Evolutionary conservation across 306 rosid genomes (phyloP).

Genomic region (Quercus mongolica): DNA sequence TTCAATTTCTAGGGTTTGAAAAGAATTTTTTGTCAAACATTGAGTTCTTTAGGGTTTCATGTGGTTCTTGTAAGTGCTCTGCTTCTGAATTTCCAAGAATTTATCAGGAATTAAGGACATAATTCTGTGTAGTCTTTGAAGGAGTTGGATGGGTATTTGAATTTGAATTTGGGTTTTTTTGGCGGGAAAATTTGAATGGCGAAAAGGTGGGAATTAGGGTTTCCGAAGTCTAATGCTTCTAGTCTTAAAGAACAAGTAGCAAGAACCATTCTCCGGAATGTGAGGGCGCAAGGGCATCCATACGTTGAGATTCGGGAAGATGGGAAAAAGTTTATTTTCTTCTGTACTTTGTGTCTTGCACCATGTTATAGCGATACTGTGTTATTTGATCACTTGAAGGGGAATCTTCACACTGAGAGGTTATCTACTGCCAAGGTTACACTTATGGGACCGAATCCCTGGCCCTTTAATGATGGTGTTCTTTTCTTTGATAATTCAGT

Average conservation of each 20-base stretch:
- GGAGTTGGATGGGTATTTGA: not conserved
- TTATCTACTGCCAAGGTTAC: constrained; percentile 67
- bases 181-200: constrained; percentile 51
- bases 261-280: constrained; percentile 60
- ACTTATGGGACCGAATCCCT: constrained; percentile 68
- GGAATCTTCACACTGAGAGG: constrained; percentile 67
- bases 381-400: constrained; percentile 79
- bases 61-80: constrained; percentile 20
- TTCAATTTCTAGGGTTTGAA: constrained; percentile 20
- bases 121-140: not conserved
- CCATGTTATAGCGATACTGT: constrained; percentile 70
- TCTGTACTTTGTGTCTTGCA: constrained; percentile 76
- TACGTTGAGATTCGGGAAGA: constrained; percentile 79
- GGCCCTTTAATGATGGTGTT: constrained; percentile 92
- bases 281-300: constrained; percentile 81
- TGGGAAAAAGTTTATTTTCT: constrained; percentile 70
- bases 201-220: constrained; percentile 53
- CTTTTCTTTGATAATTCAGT: constrained; percentile 60
- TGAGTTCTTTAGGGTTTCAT: constrained; percentile 3
- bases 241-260: constrained; percentile 63
- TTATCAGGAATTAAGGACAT: not conserved
- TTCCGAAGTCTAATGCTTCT: constrained; percentile 32
- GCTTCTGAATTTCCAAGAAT: constrained; percentile 1
- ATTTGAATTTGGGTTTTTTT: constrained; percentile 14
- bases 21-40: constrained; percentile 4